Evolutionary conservation across 139 green algal genomes (phyloP).

Genomic region (Volvox reticuliferus): DNA sequence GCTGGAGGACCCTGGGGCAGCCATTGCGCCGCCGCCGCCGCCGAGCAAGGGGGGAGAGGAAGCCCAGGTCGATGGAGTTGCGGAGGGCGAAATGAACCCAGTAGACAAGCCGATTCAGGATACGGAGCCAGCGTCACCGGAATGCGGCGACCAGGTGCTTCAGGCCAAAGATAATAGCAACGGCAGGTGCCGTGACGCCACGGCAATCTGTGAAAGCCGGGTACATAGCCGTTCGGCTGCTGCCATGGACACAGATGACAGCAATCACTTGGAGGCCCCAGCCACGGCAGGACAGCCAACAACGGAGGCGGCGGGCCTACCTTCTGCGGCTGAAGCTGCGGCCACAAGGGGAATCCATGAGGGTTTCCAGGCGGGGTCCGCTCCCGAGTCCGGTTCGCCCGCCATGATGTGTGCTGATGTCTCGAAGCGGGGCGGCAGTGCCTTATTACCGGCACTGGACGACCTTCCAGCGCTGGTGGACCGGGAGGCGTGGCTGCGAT

Average conservation of each 20-base stretch:
- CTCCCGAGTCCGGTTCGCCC: too few species aligned
- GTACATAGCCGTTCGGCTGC: too few species aligned
- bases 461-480: constrained; percentile 26
- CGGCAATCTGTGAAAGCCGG: not conserved
- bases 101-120: too few species aligned
- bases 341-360: too few species aligned
- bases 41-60: not conserved
- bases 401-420: not conserved
- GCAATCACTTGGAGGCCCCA: too few species aligned
- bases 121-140: not conserved
- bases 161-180: not conserved
- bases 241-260: too few species aligned
- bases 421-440: too few species aligned
- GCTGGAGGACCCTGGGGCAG: constrained; percentile 51
- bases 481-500: constrained; percentile 37
- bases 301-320: too few species aligned
- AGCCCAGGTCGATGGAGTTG: not conserved
- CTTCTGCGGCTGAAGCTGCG: not conserved
- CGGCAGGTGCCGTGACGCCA: not conserved
- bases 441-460: not conserved
- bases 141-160: not conserved
- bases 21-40: not conserved
- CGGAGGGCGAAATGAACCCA: too few species aligned
- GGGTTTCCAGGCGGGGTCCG: too few species aligned
- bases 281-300: too few species aligned